Percentiles rank a stretch among this genome's conserved stretches.
Conservation (phyloP, 2,329 filamentous ascomycete species). For the Bipolaris sorokiniana region DNA sequence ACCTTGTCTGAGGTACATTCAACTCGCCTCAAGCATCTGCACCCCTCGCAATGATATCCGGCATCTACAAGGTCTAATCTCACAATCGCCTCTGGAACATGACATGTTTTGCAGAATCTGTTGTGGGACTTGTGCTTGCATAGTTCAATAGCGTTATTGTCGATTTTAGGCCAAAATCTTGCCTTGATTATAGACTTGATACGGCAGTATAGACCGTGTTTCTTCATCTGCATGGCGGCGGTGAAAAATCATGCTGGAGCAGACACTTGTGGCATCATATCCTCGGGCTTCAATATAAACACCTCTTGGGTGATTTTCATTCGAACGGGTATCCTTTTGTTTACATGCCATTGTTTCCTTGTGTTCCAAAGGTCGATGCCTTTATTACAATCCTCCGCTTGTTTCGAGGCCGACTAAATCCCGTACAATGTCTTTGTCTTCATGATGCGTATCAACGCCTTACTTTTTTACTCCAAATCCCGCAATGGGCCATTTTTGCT, state of each 20-base stretch:
- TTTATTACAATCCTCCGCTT: background rate
- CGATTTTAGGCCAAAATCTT: background rate
- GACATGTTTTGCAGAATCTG: slow-evolving; percentile 2
- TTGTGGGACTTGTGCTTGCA: slow-evolving; percentile 6
- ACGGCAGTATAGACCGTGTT: slow-evolving; percentile 8
- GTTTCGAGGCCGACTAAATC: background rate
- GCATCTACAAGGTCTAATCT: background rate
- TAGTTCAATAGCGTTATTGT: background rate
- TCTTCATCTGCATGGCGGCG: background rate
- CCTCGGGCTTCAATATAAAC: no score
- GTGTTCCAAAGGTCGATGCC: background rate
- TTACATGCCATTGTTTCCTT: background rate
- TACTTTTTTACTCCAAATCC: background rate
- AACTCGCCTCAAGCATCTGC: background rate
- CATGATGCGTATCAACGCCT: background rate
- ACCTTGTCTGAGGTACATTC: background rate
- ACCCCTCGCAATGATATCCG: background rate
- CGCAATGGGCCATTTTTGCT: background rate
- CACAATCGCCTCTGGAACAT: background rate
- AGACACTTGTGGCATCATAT: background rate
- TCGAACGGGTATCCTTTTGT: background rate
- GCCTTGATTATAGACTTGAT: background rate
- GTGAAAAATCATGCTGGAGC: background rate
- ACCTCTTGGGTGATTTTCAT: background rate
- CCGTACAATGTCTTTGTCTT: background rate